Evolutionary conservation across 495 filamentous ascomycete genomes (phyloP).

Genomic region (Chaetomidium leptoderma): DNA sequence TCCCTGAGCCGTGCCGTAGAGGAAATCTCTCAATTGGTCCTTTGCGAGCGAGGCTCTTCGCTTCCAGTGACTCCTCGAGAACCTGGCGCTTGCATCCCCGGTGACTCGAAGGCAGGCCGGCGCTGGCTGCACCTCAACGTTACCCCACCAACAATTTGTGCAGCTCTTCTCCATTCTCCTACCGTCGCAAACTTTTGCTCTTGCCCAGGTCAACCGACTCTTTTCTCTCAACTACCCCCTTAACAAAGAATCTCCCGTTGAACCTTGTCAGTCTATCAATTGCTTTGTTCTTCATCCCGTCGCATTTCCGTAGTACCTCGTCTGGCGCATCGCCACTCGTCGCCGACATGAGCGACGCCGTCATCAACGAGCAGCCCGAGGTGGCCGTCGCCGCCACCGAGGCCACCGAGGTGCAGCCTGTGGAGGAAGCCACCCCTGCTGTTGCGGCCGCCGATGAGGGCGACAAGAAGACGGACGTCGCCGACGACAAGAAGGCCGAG

Average conservation of each 20-base stretch:
- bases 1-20: no score
- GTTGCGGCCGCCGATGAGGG: slow-evolving; percentile 16
- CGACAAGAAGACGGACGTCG: slow-evolving; percentile 20
- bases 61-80: neutral
- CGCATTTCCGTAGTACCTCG: neutral
- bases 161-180: slow-evolving; percentile 10
- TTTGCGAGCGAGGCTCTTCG: neutral
- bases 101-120: slow-evolving; percentile 8
- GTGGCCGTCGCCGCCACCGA: slow-evolving; percentile 21
- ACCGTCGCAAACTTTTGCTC: neutral
- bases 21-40: no score
- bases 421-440: slow-evolving; percentile 20
- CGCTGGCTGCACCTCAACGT: neutral
- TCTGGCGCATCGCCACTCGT: slow-evolving; percentile 10
- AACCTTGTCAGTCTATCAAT: neutral
- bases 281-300: slow-evolving; percentile 2
- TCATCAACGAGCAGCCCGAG: slow-evolving; percentile 24
- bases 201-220: neutral
- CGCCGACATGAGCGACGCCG: slow-evolving; percentile 31
- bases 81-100: neutral
- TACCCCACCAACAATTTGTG: slow-evolving; percentile 26
- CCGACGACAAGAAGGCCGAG: slow-evolving; percentile 15
- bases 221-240: neutral
- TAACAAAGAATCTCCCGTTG: neutral
- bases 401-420: slow-evolving; percentile 19